Base-by-base conservation (phyloP, 768 basidiomycete species). In the Lactifluus subvellereus region DNA sequence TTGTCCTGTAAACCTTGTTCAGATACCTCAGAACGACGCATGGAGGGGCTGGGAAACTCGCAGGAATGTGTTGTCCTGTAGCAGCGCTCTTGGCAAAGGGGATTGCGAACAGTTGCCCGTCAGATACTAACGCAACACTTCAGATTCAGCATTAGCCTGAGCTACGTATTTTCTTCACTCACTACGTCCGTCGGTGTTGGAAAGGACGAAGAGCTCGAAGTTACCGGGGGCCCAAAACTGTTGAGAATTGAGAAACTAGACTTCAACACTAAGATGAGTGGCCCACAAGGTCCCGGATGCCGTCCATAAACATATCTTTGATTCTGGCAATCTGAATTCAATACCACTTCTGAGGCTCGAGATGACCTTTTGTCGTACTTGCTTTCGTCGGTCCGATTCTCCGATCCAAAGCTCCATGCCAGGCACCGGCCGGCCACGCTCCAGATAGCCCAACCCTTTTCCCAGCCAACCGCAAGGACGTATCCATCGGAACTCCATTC, bases 401-500 rank as follows among this genome's bases (percentile, higher is more conserved):
- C 87, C 2, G 83, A 80, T 13, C 85, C 86, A 69, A 93, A 84
- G 10, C 84, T 84, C 75, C 85, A 92, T 1, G 88, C 88, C 33
- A 92, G 79, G 69, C 94, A 91, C 57, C 93, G 80, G 6, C 96
- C 96, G 13, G 91, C 89, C 11, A 94, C 86, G 71, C 88, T 94
- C 76, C 94, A 90, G 6, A 96, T 80, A 3, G 86, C 91, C 94
- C 94, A 98, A 7, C 93, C 95, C 57, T 82, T 74, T 65, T 85
- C 80, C 89, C 93, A 97, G 0, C 93, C 96, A 2, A 94, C 93
- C 38, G 94, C 95, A 11, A 99, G 78, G 6, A 91, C 92, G 74
- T 94, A 94, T 2, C 96, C 96, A 74, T 99, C 97, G 0, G 91
- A 91, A 55, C 91, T 95, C 96, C 95, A 98, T 68, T 93, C 85